Evolutionary conservation across 2,329 filamentous ascomycete species (phyloP), one percentile per base, ranked within the genome.

Genomic region (Cladosporium sp.): DNA sequence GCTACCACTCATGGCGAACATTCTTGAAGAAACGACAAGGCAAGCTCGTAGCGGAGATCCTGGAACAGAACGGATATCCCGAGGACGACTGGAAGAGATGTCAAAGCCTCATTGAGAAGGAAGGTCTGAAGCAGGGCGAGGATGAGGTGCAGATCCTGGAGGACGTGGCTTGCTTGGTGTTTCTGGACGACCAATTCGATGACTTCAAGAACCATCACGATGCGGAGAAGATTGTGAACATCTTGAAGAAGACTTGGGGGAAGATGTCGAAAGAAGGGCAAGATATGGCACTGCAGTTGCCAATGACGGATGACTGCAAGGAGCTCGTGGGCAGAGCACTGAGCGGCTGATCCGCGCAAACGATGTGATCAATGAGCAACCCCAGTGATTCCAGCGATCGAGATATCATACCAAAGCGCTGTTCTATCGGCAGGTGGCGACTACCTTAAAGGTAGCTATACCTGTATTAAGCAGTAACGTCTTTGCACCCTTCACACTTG

Each of bases 101-200:
- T 1, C 88, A 82, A 2, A 80, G 82, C n/a, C 75, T 94, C 72
- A 87, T 96, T 55, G 80, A 88, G 61, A 95, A 96, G 75, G 89
- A 94, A 71, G 85, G 86, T 58, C 75, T 95, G 65, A 81, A 80
- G 69, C 75, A 77, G 56, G 77, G 80, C 60, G 82, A 85, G 59
- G 78, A 80, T 60, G 88, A 91, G 72, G 86, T 87, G 57, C 88
- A 93, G 77, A 80, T 84, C 6, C 78, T 96, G 62, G 91, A 95
- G 76, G 91, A 95, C 75, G 88, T 91, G 47, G 91, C 91, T 3
- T 95, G 90, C 70, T 75, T 96, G 58, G 90, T 95, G 28, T 96
- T 96, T 71, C 75, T 96, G 64, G 90, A 94, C 70, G 90, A 93
- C 70, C 89, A 94, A 70, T 88, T 95, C 63, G 90, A 92, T 67